Evolutionary conservation across 495 filamentous ascomycete genomes (phyloP).

Genomic region (Hyaloscypha finlandica): DNA sequence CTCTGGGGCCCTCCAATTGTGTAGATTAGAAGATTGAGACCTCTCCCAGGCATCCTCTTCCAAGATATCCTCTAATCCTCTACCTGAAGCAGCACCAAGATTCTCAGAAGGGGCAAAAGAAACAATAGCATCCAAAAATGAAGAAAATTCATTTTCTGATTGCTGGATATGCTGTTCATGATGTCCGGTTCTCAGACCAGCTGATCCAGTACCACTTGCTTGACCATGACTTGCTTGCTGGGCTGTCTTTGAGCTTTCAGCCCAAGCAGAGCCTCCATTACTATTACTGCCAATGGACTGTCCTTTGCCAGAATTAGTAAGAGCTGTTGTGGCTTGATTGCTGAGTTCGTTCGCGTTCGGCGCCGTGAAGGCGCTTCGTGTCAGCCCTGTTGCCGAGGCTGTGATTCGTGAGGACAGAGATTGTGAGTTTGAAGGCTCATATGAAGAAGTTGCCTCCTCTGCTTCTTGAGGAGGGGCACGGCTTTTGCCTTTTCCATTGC

Average conservation of each 20-base stretch:
- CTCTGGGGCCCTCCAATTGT: background rate
- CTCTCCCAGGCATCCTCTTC: background rate
- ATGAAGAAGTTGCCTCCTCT: constrained; percentile 1
- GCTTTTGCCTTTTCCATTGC: constrained; percentile 31
- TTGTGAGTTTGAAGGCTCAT: constrained; percentile 4
- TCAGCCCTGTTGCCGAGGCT: constrained; percentile 29
- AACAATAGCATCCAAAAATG: constrained; percentile 43
- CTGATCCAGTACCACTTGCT: background rate
- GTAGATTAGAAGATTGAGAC: background rate
- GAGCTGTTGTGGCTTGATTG: constrained; percentile 12
- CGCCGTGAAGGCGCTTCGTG: constrained; percentile 18
- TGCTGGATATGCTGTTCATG: constrained; percentile 37
- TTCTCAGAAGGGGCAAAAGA: constrained; percentile 34
- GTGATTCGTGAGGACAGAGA: constrained; percentile 30
- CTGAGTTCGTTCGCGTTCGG: constrained; percentile 24
- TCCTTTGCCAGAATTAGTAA: constrained; percentile 26
- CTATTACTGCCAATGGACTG: constrained; percentile 7
- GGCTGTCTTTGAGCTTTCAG: constrained; percentile 20
- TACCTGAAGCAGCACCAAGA: constrained; percentile 3
- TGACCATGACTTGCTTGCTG: constrained; percentile 3
- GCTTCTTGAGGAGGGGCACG: constrained; percentile 8
- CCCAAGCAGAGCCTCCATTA: constrained; percentile 16
- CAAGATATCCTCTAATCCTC: constrained; percentile 3
- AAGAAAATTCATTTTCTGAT: constrained; percentile 46
- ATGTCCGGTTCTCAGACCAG: constrained; percentile 26